Evolutionary conservation across 441 rosid genomes (phyloP), one percentile per base, ranked within the genome.

Genomic region (Codiaeum variegatum): DNA sequence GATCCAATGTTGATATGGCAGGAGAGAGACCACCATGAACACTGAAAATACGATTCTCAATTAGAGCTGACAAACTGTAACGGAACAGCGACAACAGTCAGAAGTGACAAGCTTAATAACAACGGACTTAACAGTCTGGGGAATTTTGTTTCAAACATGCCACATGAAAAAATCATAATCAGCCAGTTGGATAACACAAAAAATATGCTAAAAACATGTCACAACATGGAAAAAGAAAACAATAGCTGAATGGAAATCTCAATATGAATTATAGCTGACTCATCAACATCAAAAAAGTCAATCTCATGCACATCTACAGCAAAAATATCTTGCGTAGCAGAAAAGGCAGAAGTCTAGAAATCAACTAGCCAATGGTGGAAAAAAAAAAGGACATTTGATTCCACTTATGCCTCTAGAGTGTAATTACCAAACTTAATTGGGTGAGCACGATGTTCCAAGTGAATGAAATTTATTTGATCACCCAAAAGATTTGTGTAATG

Each of bases 21-120:
- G 94, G 94, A 79, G 97, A 91, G 65, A 93, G 96, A 82, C 97
- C 97, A 72, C 98, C 97, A 74, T 91, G 97, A 81, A 93, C 98
- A 69, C 94, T 81, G 72, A 93, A 91, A 74, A 93, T 83, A 77
- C 82, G 87, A 81, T 91, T 91, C 87, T 91, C 96, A 31, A 93
- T 90, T 51, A 93, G 89, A 58, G 97, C 96, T 63, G 98, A 90
- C 70, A 93, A 83, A 81, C 97, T 93, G 86, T 42, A 72, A 70
- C 52, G 52, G 66, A 82, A 47, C 76, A 76, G 31, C 59, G 67
- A 49, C 26, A 61, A 65, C 46, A 69, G 68, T 71, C 61, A 70
- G 67, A 34, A 28, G 74, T 40, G 38, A 47, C 28, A 62, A 62
- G 61, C 21, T 49, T n/a, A 3, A 12, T 12, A 11, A 55, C 73